Base-by-base conservation (phyloP, 257 asterid genomes). In the Plantago ovata region DNA sequence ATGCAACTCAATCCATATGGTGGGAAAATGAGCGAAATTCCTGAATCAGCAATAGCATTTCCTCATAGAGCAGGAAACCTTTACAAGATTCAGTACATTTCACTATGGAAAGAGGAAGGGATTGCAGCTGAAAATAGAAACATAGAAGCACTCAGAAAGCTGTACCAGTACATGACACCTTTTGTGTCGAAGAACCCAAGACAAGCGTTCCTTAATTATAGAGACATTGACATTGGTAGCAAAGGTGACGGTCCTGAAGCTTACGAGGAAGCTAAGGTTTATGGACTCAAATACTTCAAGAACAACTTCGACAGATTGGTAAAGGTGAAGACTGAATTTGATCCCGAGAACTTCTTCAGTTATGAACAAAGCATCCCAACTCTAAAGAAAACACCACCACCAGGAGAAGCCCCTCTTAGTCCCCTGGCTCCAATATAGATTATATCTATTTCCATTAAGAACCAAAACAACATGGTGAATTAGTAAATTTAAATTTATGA, bases 161-260 rank as follows among this genome's bases (percentile, higher is more conserved):
- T 79, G 2, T 58, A 66, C 60, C 38, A 42, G 13, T 78, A 60
- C 24, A 69, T 74, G 85, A 38, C 76, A 0, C 79, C 83, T 1
- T 79, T 44, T 4, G 82, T 66, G 36, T 76, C 82, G 3, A 48
- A 58, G 48, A 68, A 72, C 53, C 82, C 78, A 2, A 65, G 82
- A 65, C 58, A 42, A 38, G 73, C 82, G 0, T 76, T 32, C 32
- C 56, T 72, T 1, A 79, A 79, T 51, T 82, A 79, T 7, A 65
- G 89, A 15, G 89, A 79, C 16, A 21, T 79, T 2, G 85, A 82
- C 24, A 64, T 76, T 32, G 89, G 85, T 7, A 71, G 58, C 1
- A 62, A 40, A 1, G 63, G 53, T 12, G 69, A 70, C 18, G 56
- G 75, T 1, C 18, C 3, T 3, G 23, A 70, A 6, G 57, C 58